Evolutionary conservation across 139 green algal genomes (phyloP).

Genomic region (Cymbomonas tetramitiformis): DNA sequence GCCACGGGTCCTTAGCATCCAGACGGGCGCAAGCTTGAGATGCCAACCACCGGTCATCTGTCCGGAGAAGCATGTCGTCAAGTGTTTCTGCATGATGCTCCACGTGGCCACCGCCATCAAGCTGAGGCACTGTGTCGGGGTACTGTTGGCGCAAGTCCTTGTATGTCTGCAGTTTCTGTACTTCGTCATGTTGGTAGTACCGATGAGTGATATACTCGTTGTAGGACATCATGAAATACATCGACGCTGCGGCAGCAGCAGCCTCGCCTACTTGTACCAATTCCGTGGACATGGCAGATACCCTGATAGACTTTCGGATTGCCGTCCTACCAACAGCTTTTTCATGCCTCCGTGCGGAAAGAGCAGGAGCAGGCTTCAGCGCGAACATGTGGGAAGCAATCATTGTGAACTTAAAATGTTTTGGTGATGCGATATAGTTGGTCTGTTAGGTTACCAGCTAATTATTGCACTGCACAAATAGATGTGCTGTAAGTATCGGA

Average conservation of each 20-base stretch:
- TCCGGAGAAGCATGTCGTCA: conserved; percentile 20
- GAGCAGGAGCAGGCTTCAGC: too few relatives aligned
- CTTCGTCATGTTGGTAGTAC: conserved; percentile 23
- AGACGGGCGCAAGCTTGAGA: conserved; percentile 3
- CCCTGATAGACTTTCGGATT: too few relatives aligned
- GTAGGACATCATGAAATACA: conserved; percentile 17
- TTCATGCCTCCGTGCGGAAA: too few relatives aligned
- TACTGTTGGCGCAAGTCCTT: conserved; percentile 4
- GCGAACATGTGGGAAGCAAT: too few relatives aligned
- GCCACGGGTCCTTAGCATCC: conserved; percentile 13
- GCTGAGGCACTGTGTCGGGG: conserved; percentile 3
- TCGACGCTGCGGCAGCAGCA: conserved; percentile 15
- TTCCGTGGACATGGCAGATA: too few relatives aligned
- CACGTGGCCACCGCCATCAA: conserved; percentile 19
- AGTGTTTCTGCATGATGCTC: conserved; percentile 23
- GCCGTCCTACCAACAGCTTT: too few relatives aligned
- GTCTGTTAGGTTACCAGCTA: too few relatives aligned
- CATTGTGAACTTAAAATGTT: too few relatives aligned
- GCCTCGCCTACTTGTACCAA: too few relatives aligned
- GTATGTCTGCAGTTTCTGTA: conserved; percentile 14
- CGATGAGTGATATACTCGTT: conserved; percentile 23
- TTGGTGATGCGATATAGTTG: too few relatives aligned
- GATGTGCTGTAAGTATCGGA: too few relatives aligned
- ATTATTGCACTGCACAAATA: too few relatives aligned
- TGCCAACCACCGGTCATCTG: neutral